Percentiles rank a stretch among this genome's conserved stretches.
phyloP scores from a whole-genome alignment of 164 flowering plant genomes.

The Nymphaea thermarum region DNA sequence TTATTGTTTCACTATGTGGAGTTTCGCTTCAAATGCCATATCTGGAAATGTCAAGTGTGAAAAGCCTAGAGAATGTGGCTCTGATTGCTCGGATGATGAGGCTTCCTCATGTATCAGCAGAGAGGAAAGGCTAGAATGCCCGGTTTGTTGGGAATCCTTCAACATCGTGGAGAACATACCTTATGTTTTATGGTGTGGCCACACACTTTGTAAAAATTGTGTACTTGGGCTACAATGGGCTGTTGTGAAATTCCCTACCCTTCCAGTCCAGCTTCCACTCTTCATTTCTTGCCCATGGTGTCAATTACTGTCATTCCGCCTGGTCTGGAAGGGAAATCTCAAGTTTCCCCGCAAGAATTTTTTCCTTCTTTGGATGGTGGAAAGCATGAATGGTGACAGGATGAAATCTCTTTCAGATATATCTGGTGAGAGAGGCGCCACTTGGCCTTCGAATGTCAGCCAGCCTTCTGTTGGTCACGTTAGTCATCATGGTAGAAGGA shows the following conservation, averaged over 20 bases:
- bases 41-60: constrained; percentile 32
- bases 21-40: constrained; percentile 49
- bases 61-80: constrained; percentile 21
- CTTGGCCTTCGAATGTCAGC: constrained; percentile 21
- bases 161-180: constrained; percentile 96
- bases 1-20: constrained; percentile 45
- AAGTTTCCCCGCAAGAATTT: constrained; percentile 84
- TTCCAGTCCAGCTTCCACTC: constrained; percentile 82
- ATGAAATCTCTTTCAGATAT: constrained; percentile 26
- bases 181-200: constrained; percentile 97
- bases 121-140: constrained; percentile 87
- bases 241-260: constrained; percentile 60
- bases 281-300: constrained; percentile 97
- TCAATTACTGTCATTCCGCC: constrained; percentile 59
- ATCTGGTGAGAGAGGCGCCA: constrained; percentile 27
- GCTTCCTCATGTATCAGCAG: constrained; percentile 36
- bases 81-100: constrained; percentile 79
- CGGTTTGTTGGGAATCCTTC: constrained; percentile 93
- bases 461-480: constrained; percentile 16
- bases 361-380: constrained; percentile 93
- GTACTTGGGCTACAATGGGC: constrained; percentile 81
- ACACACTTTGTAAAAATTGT: constrained; percentile 86
- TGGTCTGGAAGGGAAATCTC: constrained; percentile 63
- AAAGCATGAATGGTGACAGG: constrained; percentile 84
- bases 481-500: constrained; percentile 18